Conservation (phyloP, 2,329 filamentous ascomycete genomes). For the Hypoxylon sp. region DNA sequence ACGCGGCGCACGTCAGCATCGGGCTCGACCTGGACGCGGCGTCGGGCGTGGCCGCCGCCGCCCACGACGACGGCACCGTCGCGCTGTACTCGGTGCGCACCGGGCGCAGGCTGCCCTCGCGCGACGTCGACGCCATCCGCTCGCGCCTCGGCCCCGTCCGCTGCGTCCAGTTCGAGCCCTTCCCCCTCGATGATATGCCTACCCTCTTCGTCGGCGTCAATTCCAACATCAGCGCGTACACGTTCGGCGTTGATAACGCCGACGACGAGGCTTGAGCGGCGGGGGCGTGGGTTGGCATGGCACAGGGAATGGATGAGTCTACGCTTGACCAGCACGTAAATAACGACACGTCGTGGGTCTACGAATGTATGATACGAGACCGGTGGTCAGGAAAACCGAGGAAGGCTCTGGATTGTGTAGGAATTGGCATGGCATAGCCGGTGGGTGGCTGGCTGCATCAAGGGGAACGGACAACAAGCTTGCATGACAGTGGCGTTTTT, state of each 20-base stretch:
- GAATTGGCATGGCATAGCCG: background rate
- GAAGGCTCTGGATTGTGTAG: background rate
- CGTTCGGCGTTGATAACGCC: slow-evolving; percentile 48
- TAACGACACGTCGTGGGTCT: background rate
- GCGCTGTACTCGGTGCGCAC: slow-evolving; percentile 58
- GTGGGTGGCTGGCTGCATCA: background rate
- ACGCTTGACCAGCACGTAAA: too few relatives aligned
- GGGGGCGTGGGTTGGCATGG: background rate
- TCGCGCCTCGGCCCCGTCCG: slow-evolving; percentile 47
- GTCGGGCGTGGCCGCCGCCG: slow-evolving; percentile 61
- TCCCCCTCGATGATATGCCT: slow-evolving; percentile 54
- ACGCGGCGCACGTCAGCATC: slow-evolving; percentile 56
- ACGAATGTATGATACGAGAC: background rate
- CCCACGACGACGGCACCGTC: slow-evolving; percentile 59
- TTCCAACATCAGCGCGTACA: slow-evolving; percentile 52
- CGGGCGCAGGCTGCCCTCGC: slow-evolving; percentile 50
- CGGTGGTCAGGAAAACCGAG: background rate
- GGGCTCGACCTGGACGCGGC: slow-evolving; percentile 60
- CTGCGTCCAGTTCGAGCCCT: slow-evolving; percentile 55
- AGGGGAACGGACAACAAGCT: background rate
- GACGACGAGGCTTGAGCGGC: slow-evolving; percentile 48
- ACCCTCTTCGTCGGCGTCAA: slow-evolving; percentile 58
- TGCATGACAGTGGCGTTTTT: background rate
- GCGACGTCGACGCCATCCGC: slow-evolving; percentile 29
- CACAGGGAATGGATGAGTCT: too few relatives aligned